Base-by-base conservation (phyloP, 805 yeast species). In the Metschnikowia similis region DNA sequence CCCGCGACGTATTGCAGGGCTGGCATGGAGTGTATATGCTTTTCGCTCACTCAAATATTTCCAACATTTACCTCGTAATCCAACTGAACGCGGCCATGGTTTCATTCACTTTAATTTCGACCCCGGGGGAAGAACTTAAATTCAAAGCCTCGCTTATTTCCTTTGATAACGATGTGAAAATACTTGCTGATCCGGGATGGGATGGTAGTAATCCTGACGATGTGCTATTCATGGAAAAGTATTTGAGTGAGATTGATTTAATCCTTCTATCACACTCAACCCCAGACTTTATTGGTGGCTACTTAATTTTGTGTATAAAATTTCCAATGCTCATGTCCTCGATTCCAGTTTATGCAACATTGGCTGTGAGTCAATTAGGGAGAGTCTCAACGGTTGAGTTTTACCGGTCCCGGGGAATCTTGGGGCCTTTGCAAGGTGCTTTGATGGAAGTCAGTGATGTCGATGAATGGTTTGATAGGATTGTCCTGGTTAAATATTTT, bases 351-450 rank as follows among this genome's bases (percentile, higher is more conserved):
- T 94, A 87, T 63, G 82, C 97, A 0, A 92, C 99, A 0, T 67
- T 89, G n/a, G 98, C 99, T 0, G 87, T 91, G 1, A 76, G 85
- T 10, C 91, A 89, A 60, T 70, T 94, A 60, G 98, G 97, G 0
- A 77, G 96, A 57, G 81, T 89, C 14, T 75, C 95, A 5, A 85
- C 96, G 0, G 80, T 88, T n/a, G 99, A 94, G 58, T 71, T 80
- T 30, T 94, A 90, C 63, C 69, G 95, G 52, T 70, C 87, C 2
- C 66, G 66, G 13, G 96, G 97, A 1, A 61, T 89, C 0, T 69
- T 87, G 36, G 97, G 97, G 0, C 92, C 96, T 0, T 69, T 76
- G 48, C 67, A 75, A 16, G 70, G 76, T 11, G 81, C 87, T 3
- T 58, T 74, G 8, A 65, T 86, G 54, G 92, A 88, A 54, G 66